Conservation (phyloP, 257 asterid genomes). For the Forsythia viridissima region DNA sequence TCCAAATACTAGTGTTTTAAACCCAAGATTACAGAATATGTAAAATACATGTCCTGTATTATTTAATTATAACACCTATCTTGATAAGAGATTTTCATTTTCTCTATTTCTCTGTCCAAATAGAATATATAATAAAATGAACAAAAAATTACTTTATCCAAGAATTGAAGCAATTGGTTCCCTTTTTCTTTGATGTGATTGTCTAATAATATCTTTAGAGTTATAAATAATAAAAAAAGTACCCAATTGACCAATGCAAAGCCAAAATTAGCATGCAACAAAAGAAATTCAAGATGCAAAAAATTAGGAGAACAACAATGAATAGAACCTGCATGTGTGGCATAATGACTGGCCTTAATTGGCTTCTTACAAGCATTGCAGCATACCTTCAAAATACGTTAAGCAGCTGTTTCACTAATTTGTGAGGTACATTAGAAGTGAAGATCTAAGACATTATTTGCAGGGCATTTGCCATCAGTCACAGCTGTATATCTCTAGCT, state of each 20-base stretch:
- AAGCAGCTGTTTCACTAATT: constrained; percentile 28
- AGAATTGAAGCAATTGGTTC: neutral
- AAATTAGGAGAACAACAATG: constrained; percentile 22
- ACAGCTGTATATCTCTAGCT: constrained; percentile 2
- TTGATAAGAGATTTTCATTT: neutral
- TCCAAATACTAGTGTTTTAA: neutral
- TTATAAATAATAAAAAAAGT: neutral
- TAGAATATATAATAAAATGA: constrained; percentile 15
- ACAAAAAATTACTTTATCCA: neutral
- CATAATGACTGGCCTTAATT: constrained; percentile 80
- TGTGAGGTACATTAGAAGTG: constrained; percentile 13
- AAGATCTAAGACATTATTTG: constrained; percentile 9
- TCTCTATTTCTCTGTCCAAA: neutral
- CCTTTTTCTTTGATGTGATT: neutral
- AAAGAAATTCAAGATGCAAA: constrained; percentile 16
- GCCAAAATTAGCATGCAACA: constrained; percentile 18
- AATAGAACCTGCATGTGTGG: constrained; percentile 75
- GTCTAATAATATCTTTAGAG: neutral
- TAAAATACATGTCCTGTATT: neutral
- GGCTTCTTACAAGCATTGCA: constrained; percentile 96
- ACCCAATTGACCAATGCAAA: constrained; percentile 7
- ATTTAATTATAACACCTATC: neutral
- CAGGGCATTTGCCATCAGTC: constrained; percentile 13
- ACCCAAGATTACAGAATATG: neutral
- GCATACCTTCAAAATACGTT: constrained; percentile 64